Percentiles rank a stretch among this genome's conserved stretches.
Evolutionary conservation across 2,329 filamentous ascomycete species (phyloP).

Genomic region (Dothidotthia symphoricarpi): DNA sequence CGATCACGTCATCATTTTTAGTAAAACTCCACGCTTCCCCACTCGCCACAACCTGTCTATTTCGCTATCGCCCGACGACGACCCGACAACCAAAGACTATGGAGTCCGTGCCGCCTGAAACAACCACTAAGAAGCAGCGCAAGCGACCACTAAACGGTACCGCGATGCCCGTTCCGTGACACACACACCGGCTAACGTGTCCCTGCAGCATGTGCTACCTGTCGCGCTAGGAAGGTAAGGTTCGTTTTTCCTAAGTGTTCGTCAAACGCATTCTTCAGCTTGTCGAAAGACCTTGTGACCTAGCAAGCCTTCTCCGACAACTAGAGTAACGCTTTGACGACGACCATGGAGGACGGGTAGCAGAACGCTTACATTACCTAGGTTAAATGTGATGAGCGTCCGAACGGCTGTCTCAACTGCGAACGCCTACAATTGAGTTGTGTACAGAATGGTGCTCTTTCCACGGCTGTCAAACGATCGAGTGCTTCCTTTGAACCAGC

Average conservation of each 20-base stretch:
- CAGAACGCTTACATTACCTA: slow-evolving; percentile 9
- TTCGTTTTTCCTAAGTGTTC: no score
- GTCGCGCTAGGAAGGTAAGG: slow-evolving; percentile 20
- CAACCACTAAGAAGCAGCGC: slow-evolving; percentile 22
- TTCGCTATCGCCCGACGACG: slow-evolving; percentile 5
- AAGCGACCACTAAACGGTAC: slow-evolving; percentile 29
- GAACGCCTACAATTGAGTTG: slow-evolving; percentile 30
- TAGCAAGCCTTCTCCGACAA: no score
- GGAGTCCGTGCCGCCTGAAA: slow-evolving; percentile 8
- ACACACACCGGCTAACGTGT: slow-evolving; percentile 7
- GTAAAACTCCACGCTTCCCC: no score
- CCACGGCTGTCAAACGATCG: slow-evolving; percentile 14
- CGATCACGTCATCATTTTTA: no score
- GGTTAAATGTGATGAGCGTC: slow-evolving; percentile 36
- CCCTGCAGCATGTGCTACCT: slow-evolving; percentile 18
- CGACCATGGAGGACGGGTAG: background rate
- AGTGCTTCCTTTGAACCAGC: slow-evolving; percentile 18
- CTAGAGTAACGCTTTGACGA: background rate
- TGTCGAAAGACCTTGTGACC: no score
- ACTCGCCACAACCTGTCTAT: no score
- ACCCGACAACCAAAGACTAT: slow-evolving; percentile 11
- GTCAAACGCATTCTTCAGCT: no score
- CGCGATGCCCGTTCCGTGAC: background rate
- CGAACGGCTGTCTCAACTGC: slow-evolving; percentile 33
- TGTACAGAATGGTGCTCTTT: slow-evolving; percentile 24